Percentiles rank a stretch among this genome's conserved stretches.
Conservation (phyloP, 2,329 filamentous ascomycete species). For the Dothiorella sarmentorum region DNA sequence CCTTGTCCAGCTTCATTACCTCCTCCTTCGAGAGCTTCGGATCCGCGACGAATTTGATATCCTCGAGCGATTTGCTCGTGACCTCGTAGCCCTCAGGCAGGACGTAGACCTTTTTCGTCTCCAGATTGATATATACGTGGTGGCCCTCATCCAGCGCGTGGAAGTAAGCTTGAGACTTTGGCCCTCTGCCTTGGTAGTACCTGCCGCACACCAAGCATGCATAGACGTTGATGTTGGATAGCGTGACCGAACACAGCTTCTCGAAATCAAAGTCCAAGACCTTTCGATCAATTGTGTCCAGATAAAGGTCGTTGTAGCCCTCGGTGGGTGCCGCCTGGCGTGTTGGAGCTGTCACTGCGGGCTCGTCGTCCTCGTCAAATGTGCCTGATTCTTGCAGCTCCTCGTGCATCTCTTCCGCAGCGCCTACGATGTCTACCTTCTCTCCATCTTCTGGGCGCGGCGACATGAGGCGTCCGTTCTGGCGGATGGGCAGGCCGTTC, state of each 20-base stretch:
- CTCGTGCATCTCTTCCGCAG: conserved; percentile 35
- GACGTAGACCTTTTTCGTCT: conserved; percentile 85
- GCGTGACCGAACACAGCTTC: conserved; percentile 91
- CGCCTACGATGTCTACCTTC: conserved; percentile 33
- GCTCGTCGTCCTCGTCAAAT: conserved; percentile 36
- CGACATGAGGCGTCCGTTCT: conserved; percentile 10
- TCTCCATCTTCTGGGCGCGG: conserved; percentile 23
- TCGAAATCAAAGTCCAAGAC: conserved; percentile 98
- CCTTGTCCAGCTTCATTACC: conserved; percentile 73
- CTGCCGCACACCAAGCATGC: conserved; percentile 96
- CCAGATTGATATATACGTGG: conserved; percentile 98
- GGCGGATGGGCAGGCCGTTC: conserved; percentile 17
- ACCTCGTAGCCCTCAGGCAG: conserved; percentile 97
- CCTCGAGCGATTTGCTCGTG: conserved; percentile 86
- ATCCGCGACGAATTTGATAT: conserved; percentile 97
- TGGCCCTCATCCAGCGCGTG: conserved; percentile 93
- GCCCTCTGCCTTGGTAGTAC: conserved; percentile 91
- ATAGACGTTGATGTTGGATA: conserved; percentile 98
- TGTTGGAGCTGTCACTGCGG: conserved; percentile 45
- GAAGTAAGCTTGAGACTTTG: conserved; percentile 95
- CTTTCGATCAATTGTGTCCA: conserved; percentile 91
- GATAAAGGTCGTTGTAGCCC: conserved; percentile 92
- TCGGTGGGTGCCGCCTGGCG: conserved; percentile 76
- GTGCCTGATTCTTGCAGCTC: conserved; percentile 37
- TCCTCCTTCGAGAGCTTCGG: conserved; percentile 78